phyloP scores from a whole-genome alignment of 2,329 filamentous ascomycete genomes.

The Apiospora aurea region DNA sequence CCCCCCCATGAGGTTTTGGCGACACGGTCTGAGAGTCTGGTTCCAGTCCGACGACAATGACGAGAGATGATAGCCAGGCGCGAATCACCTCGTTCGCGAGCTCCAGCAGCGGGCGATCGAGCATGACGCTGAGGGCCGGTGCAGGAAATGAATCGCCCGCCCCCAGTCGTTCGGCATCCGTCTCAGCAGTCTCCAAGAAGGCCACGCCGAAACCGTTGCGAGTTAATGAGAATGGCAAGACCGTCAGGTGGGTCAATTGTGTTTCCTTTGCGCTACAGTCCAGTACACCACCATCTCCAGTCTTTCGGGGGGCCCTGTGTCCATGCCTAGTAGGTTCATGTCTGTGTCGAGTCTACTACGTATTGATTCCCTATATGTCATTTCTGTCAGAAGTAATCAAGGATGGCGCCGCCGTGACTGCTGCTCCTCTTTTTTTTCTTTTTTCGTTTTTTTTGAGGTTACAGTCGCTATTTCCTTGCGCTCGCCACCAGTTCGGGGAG shows the following conservation, averaged over 20 bases:
- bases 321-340: conserved; percentile 20
- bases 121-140: conserved; percentile 65
- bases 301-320: conserved; percentile 11
- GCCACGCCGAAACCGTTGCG: conserved; percentile 59
- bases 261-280: conserved; percentile 32
- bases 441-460: conserved; percentile 16
- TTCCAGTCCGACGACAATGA: conserved; percentile 61
- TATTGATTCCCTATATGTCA: conserved; percentile 18
- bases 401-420: background rate
- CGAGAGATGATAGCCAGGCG: conserved; percentile 68
- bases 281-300: conserved; percentile 20
- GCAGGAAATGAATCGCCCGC: conserved; percentile 22
- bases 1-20: conserved; percentile 27
- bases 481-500: conserved; percentile 15
- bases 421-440: conserved; percentile 8
- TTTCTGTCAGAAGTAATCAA: conserved; percentile 15
- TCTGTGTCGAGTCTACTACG: conserved; percentile 18
- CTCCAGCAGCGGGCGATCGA: conserved; percentile 72
- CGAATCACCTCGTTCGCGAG: conserved; percentile 73
- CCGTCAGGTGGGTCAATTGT: conserved; percentile 51
- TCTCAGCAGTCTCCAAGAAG: conserved; percentile 39
- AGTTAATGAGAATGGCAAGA: conserved; percentile 59
- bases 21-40: conserved; percentile 21
- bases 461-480: background rate
- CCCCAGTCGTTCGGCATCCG: conserved; percentile 43